Percentiles rank a stretch among this genome's conserved stretches.
Conservation (phyloP, 179 eudicot genomes). For the Drosera spatulata region DNA sequence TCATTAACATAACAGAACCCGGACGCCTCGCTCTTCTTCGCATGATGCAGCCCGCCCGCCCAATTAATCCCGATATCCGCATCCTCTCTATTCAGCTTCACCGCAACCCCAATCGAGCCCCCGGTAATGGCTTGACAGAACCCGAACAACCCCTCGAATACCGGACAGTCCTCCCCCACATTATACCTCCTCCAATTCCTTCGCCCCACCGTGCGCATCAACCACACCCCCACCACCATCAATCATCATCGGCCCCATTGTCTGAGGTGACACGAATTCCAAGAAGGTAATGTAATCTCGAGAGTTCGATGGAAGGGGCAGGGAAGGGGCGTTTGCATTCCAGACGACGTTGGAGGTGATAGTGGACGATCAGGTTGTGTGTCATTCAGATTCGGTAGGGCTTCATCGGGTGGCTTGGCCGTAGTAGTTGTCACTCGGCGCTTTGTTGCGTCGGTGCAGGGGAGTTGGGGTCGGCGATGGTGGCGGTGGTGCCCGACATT, state of each 20-base stretch:
- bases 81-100: conserved; percentile 40
- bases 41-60: conserved; percentile 77
- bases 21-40: no score
- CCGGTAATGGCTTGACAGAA: conserved; percentile 55
- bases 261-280: conserved; percentile 49
- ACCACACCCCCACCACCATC: conserved; percentile 11
- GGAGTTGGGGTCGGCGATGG: neutral
- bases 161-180: conserved; percentile 76
- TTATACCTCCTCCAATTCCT: conserved; percentile 46
- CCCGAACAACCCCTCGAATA: conserved; percentile 47
- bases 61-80: conserved; percentile 70
- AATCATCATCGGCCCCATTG: conserved; percentile 5
- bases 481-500: neutral
- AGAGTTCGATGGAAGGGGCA: conserved; percentile 45
- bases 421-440: conserved; percentile 78
- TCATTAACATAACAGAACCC: no score
- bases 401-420: conserved; percentile 85
- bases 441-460: conserved; percentile 39
- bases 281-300: conserved; percentile 62
- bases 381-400: conserved; percentile 85
- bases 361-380: conserved; percentile 68
- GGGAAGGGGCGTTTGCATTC: conserved; percentile 63
- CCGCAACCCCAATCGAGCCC: conserved; percentile 72
- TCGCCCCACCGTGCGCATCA: conserved; percentile 20
- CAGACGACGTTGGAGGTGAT: conserved; percentile 56